Percentiles rank a stretch among this genome's conserved stretches.
Conservation (phyloP, 139 green algal genomes). For the Spirogloea muscicola region DNA sequence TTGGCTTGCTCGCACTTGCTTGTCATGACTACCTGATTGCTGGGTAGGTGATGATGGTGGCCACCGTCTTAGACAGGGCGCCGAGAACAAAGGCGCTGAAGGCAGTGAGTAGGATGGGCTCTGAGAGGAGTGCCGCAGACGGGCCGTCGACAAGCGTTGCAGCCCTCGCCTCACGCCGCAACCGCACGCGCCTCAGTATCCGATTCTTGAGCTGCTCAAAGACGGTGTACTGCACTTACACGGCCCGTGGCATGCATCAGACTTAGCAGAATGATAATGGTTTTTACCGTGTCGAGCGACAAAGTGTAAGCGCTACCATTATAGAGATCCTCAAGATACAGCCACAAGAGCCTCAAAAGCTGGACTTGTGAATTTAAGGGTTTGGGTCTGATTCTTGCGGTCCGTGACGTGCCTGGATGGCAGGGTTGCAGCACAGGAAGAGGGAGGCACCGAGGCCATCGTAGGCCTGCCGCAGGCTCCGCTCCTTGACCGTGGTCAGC, state of each 20-base stretch:
- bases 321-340: too few species aligned
- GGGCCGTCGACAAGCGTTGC: not conserved
- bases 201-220: slow-evolving; percentile 50
- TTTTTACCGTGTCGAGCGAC: too few species aligned
- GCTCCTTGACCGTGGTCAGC: slow-evolving; percentile 14
- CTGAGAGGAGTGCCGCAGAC: not conserved
- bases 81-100: slow-evolving; percentile 52
- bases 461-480: slow-evolving; percentile 12
- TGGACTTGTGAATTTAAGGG: too few species aligned
- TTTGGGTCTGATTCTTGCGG: too few species aligned
- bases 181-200: not conserved
- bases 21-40: slow-evolving; percentile 50
- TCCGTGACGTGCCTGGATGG: too few species aligned
- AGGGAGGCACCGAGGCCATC: slow-evolving; percentile 43
- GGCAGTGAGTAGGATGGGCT: slow-evolving; percentile 26
- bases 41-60: slow-evolving; percentile 55
- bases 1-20: too few species aligned
- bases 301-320: too few species aligned
- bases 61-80: slow-evolving; percentile 53
- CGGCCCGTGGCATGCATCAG: too few species aligned
- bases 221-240: slow-evolving; percentile 55
- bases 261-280: too few species aligned
- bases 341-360: too few species aligned
- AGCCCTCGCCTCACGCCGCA: too few species aligned
- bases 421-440: slow-evolving; percentile 40